phyloP scores from a whole-genome alignment of 1,139 yeast genomes.

The Lodderomyces margitis region DNA sequence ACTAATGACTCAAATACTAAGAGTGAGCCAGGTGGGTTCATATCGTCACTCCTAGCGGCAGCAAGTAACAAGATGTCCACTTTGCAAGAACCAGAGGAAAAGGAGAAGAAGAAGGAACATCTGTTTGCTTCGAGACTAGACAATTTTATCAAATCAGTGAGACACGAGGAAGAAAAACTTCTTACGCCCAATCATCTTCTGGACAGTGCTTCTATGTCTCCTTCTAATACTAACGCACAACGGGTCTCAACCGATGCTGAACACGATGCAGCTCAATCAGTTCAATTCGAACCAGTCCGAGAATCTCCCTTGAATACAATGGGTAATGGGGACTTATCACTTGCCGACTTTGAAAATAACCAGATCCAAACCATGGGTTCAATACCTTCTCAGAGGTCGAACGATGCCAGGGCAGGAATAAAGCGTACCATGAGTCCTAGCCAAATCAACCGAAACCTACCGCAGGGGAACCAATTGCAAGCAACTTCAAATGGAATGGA shows the following conservation, averaged over 20 bases:
- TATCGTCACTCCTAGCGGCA: constrained; percentile 28
- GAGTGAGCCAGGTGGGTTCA: constrained; percentile 21
- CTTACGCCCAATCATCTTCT: not conserved
- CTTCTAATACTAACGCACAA: constrained; percentile 8
- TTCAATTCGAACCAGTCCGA: constrained; percentile 59
- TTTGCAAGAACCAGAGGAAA: constrained; percentile 8
- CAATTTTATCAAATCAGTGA: constrained; percentile 18
- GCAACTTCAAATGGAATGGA: constrained; percentile 11
- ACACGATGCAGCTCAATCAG: constrained; percentile 13
- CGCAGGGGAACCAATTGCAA: constrained; percentile 13
- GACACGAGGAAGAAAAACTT: constrained; percentile 11
- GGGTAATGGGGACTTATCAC: constrained; percentile 69
- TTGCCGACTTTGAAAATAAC: constrained; percentile 49
- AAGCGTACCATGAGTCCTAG: constrained; percentile 23
- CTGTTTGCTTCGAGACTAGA: constrained; percentile 20
- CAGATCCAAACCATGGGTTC: constrained; percentile 5
- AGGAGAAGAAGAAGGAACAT: constrained; percentile 17
- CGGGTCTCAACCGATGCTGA: not conserved
- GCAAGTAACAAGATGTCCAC: constrained; percentile 26
- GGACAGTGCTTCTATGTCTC: constrained; percentile 1
- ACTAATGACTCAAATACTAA: constrained; percentile 4
- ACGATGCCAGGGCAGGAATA: constrained; percentile 16
- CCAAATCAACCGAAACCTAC: constrained; percentile 17
- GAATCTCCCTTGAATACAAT: constrained; percentile 58
- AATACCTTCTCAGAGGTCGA: constrained; percentile 10